These are phyloP conservation scores for Fusarium sterilihyphosum DNA, from an alignment of 2,329 filamentous ascomycete species.

Conservation along the genomic window DNA sequence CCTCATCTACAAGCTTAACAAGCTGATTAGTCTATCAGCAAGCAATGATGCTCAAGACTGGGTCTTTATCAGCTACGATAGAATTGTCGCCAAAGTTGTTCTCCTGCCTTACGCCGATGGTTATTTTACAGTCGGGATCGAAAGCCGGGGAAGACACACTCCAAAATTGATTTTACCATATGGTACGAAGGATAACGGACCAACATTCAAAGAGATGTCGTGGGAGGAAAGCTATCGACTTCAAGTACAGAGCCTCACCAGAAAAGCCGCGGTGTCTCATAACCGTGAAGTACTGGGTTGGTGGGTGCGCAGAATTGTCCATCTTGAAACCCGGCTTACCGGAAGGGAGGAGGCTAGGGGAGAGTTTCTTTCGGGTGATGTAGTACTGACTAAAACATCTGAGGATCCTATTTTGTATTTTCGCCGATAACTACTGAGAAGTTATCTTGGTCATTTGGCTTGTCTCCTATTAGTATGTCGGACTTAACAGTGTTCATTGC, in stretches of 20 bases:
- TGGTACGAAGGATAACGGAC: background rate
- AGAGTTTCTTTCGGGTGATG: background rate
- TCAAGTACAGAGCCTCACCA: background rate
- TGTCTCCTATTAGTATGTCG: fast-evolving
- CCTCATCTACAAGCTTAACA: background rate
- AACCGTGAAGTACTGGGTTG: background rate
- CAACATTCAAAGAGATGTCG: background rate
- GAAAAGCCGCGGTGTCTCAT: background rate
- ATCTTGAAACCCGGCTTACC: fast-evolving
- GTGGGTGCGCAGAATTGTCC: background rate
- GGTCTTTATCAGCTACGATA: too few relatives aligned
- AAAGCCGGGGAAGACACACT: too few relatives aligned
- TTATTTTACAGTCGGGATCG: too few relatives aligned
- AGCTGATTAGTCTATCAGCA: background rate
- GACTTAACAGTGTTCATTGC: fast-evolving
- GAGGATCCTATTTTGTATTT: too few relatives aligned
- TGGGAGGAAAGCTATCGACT: background rate
- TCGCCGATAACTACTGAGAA: background rate
- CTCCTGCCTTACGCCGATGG: too few relatives aligned
- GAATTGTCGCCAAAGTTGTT: too few relatives aligned
- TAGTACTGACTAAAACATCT: fast-evolving
- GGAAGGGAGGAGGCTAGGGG: background rate
- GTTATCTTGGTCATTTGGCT: fast-evolving
- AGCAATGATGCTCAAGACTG: fast-evolving
- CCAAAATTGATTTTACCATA: too few relatives aligned